Evolutionary conservation across 176 grass and related monocot species (phyloP), one percentile per base, ranked within the genome.

Genomic region (Oryza meridionalis): DNA sequence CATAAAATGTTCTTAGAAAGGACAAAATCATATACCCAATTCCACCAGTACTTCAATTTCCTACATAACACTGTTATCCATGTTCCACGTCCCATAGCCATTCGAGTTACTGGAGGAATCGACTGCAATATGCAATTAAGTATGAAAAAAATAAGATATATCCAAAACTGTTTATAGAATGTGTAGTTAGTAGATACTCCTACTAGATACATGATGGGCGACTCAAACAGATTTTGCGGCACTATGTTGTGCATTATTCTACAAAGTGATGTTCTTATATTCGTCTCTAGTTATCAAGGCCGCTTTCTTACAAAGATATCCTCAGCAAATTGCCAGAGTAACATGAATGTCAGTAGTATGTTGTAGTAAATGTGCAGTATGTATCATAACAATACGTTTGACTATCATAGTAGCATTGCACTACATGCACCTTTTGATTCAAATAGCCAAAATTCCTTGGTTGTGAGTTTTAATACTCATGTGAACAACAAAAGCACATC

Each of bases 1-100:
- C 82, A 63, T 64, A 69, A 88, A 77, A 79, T 70, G 33, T 47
- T 80, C 40, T 81, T 51, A 59, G 49, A 19, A 70, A 38, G 70
- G 75, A 77, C 65, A 53, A 59, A 70, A 62, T 66, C 70, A 40
- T 82, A 70, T 98, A 98, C 96, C 96, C 89, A 90, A 64, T 93
- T 83, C 96, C 96, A 98, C 96, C 96, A 98, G 85, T 98, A 87
- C 90, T 90, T 98, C 58, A 98, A 45, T 85, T 93, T 98, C 51
- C 88, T 90, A 87, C 96, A 98, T 87, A 98, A 85, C 31, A 93
- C 91, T 1, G 93, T 89, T 59, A 98, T 88, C 96, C 96, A 98
- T 59, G 88, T 95, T 84, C 80, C 89, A 63, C 83, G 89, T 65
- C 77, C 91, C 88, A 98, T 84, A 29, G 89, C 89, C 81, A 95